Base-by-base conservation (phyloP, 495 filamentous ascomycete species). In the Xylaria flabelliformis region DNA sequence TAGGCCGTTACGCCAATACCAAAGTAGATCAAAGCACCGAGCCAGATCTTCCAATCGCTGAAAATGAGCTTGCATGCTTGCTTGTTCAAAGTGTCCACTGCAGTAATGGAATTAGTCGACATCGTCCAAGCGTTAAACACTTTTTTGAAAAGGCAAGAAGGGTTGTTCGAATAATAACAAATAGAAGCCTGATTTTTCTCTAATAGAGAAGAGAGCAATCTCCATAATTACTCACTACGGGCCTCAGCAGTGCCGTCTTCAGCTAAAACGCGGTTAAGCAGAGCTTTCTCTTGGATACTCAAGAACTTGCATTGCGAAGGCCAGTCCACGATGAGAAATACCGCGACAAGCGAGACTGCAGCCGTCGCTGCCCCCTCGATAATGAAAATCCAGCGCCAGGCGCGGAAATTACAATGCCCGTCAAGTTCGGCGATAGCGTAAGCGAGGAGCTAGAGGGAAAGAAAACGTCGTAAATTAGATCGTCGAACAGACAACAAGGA, bases 261-360 rank as follows among this genome's bases (percentile, higher is more conserved):
- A 9, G 76, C 71, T 0, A 90, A 76, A 1, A 86, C 82, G 34
- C 75, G 76, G 21, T 84, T 62, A 5, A 90, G 81, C 21, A 86
- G 74, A 0, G 72, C 70, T 34, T 85, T 82, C 68, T 90, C 89
- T 2, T 82, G 73, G 0, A 77, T 71, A 9, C 73, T 84, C 4
- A 91, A 78, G 73, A 89, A 91, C 2, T 72, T 81, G 10, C 85
- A 80, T 2, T 76, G 76, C 51, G 86, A 84, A 0, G 90, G 90
- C 83, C 84, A 89, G 75, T 91, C 89, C 12, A 85, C 84, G 9
- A 91, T 85, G 29, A 89, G 46, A 63, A 87, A 88, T 21, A 83
- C 83, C 44, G 86, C 78, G n/a, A 77, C 55, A 17, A 84, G 66
- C 6, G 86, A 86, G 9, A 88, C 46, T 34, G 79, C 72, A 3